A percentile compares a stretch with the other conserved stretches of the same genome.
phyloP scores from a whole-genome alignment of 495 filamentous ascomycete species.

The Cercophora sp. region DNA sequence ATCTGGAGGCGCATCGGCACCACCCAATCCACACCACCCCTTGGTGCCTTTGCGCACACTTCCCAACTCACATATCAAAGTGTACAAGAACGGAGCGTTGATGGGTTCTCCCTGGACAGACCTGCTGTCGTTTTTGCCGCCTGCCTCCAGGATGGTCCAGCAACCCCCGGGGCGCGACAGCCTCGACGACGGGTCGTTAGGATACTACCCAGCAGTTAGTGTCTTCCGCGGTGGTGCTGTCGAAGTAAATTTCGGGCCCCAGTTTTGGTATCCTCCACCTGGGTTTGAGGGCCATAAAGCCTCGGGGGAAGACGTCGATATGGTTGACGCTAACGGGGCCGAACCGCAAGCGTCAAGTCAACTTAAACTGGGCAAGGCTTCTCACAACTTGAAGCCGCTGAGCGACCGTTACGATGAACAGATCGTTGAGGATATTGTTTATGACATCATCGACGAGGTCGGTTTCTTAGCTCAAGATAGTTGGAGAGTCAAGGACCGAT shows the following conservation, averaged over 20 bases:
- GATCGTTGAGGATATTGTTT: slow-evolving; percentile 90
- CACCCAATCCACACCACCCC: slow-evolving; percentile 67
- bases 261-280: slow-evolving; percentile 84
- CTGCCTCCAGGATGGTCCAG: slow-evolving; percentile 72
- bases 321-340: slow-evolving; percentile 36
- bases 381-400: slow-evolving; percentile 50
- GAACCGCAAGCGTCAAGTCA: background rate
- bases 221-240: slow-evolving; percentile 88
- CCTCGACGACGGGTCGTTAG: slow-evolving; percentile 88
- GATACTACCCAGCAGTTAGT: slow-evolving; percentile 91
- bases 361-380: background rate
- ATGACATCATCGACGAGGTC: slow-evolving; percentile 88
- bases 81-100: slow-evolving; percentile 86
- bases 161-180: slow-evolving; percentile 73
- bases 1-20: slow-evolving; percentile 35
- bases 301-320: slow-evolving; percentile 43
- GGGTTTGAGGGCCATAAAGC: slow-evolving; percentile 34
- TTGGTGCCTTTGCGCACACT: slow-evolving; percentile 72
- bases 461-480: slow-evolving; percentile 72
- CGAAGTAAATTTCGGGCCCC: slow-evolving; percentile 83
- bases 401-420: slow-evolving; percentile 86
- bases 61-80: slow-evolving; percentile 76
- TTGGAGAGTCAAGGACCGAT: slow-evolving; percentile 41
- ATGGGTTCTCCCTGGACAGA: slow-evolving; percentile 88
- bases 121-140: slow-evolving; percentile 86